Conservation (phyloP, 768 basidiomycete genomes). For the Pulveroboletus sp. region DNA sequence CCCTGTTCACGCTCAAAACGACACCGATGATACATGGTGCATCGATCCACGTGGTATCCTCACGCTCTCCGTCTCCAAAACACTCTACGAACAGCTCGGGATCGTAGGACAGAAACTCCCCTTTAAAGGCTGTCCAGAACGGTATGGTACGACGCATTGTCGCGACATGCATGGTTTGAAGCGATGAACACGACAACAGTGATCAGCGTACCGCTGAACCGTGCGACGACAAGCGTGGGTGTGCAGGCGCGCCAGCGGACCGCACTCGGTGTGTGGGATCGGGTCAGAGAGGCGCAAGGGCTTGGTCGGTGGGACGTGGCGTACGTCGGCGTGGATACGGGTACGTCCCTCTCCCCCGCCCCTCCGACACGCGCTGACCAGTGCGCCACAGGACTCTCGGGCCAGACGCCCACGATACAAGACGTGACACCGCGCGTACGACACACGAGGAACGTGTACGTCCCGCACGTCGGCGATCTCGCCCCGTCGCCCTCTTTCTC, state of each 20-base stretch:
- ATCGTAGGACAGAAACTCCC: slow-evolving; percentile 54
- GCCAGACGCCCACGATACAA: neutral
- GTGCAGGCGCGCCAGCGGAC: slow-evolving; percentile 38
- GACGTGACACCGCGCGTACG: slow-evolving; percentile 23
- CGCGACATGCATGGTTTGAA: neutral
- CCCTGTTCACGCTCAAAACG: slow-evolving; percentile 22
- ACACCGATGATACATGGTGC: slow-evolving; percentile 63
- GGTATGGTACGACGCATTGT: slow-evolving; percentile 46
- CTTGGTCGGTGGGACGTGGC: slow-evolving; percentile 45
- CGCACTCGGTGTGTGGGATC: slow-evolving; percentile 52
- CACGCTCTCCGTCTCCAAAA: slow-evolving; percentile 53
- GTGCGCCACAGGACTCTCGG: no score
- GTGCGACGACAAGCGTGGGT: slow-evolving; percentile 35
- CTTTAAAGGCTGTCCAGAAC: slow-evolving; percentile 48
- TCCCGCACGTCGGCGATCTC: slow-evolving; percentile 38
- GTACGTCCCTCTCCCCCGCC: no score
- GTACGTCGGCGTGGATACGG: slow-evolving; percentile 31
- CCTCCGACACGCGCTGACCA: no score
- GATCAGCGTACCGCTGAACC: slow-evolving; percentile 44
- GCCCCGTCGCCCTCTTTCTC: slow-evolving; percentile 5
- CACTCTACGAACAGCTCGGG: slow-evolving; percentile 60
- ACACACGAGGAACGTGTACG: slow-evolving; percentile 33
- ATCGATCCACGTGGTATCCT: slow-evolving; percentile 61
- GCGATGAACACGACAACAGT: slow-evolving; percentile 34
- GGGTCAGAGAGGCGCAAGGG: slow-evolving; percentile 33